Evolutionary conservation across 75 land plant species (phyloP), one percentile per base, ranked within the genome.

Genomic region (Chamaecyparis obtusa): DNA sequence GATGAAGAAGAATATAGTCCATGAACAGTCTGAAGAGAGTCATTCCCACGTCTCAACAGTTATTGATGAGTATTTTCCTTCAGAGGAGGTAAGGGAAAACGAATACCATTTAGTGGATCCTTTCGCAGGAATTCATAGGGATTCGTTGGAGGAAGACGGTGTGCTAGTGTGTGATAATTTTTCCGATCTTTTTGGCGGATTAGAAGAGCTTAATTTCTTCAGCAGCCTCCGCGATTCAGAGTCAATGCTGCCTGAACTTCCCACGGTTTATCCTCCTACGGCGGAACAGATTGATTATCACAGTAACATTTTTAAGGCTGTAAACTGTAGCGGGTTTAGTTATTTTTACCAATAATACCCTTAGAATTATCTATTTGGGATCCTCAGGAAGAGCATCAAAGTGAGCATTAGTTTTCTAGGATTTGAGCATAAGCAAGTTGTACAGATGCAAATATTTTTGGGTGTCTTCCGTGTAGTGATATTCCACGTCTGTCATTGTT

Each of bases 161-260:
- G 69, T 60, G n/a, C 24, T 24, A 24, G 27, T 60, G 69, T 60
- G 69, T 60, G 85, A 41, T 8, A 85, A 86, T 56, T 86, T 44
- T 85, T 86, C 71, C 11, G 46, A 87, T 11, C 84, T 84, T 71
- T 77, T 84, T 33, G 83, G 69, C 54, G 87, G 71, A 36, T 77
- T 86, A 21, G 87, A 69, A 35, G 91, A 88, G 44, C 56, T 87
- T 24, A 89, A 88, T 44, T 33, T 88, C 15, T 90, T 90, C 43
- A 64, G 84, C 6, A 14, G 15, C 27, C 41, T 72, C 36, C 0
- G 10, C 14, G 76, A 72, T 21, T 32, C 76, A 30, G 36, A 14
- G 11, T 30, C 76, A 30, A 13, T 72, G 36, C 36, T 33, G 11
- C 36, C 36, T 2, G 76, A 32, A 11, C 10, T 72, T 72, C 15